Evolutionary conservation across 257 asterid species (phyloP).

Genomic region (Dorcoceras hygrometricum): DNA sequence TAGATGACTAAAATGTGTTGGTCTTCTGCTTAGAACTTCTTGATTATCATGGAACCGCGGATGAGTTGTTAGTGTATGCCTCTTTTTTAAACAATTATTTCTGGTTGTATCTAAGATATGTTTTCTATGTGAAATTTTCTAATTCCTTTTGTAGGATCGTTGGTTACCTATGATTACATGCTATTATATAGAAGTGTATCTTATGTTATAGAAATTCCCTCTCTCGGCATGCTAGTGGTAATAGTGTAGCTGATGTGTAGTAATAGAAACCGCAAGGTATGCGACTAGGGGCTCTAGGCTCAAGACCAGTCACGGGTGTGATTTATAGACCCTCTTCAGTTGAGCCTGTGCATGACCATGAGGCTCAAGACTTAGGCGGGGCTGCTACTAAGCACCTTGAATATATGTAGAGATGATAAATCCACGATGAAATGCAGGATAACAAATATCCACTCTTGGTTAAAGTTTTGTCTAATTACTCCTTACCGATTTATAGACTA

Average conservation of each 20-base stretch:
- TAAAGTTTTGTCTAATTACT: no score
- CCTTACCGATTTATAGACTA: no score
- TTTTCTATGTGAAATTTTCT: neutral
- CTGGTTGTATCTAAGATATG: conserved; percentile 12
- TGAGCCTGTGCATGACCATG: neutral
- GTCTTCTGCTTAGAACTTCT: neutral
- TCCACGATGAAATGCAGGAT: neutral
- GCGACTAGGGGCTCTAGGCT: neutral
- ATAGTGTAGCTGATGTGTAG: neutral
- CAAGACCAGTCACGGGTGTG: neutral
- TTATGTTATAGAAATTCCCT: neutral
- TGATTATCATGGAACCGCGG: neutral
- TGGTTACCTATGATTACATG: neutral
- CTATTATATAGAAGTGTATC: neutral
- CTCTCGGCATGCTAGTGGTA: no score
- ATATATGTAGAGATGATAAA: no score
- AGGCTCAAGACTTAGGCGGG: no score
- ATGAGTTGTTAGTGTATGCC: no score
- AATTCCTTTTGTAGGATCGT: neutral
- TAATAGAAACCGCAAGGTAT: no score
- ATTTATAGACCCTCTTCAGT: neutral
- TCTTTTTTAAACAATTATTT: no score
- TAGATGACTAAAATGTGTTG: neutral
- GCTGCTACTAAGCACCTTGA: no score
- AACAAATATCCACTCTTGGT: neutral